Conservation (phyloP, 2,329 filamentous ascomycete species). For the Talaromyces sp. region DNA sequence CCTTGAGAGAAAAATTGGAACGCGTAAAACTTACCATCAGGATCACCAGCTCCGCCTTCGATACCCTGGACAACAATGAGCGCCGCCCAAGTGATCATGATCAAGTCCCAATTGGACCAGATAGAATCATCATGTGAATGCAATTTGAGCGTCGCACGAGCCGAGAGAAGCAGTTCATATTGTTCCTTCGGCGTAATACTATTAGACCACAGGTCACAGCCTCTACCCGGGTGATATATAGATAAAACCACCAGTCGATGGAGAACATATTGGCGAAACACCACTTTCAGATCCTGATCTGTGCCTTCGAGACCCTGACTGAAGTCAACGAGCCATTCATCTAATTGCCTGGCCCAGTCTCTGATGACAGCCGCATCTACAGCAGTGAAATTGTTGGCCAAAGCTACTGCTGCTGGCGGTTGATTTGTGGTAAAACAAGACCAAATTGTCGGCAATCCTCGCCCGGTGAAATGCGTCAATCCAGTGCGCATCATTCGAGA, state of each 20-base stretch:
- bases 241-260: slow-evolving; percentile 20
- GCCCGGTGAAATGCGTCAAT: slow-evolving; percentile 17
- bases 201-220: slow-evolving; percentile 18
- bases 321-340: slow-evolving; percentile 18
- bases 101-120: slow-evolving; percentile 16
- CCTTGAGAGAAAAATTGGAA: neutral
- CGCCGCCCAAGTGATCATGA: slow-evolving; percentile 19
- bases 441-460: slow-evolving; percentile 18
- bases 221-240: slow-evolving; percentile 17
- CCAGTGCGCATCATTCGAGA: slow-evolving; percentile 19
- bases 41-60: slow-evolving; percentile 16
- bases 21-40: slow-evolving; percentile 4
- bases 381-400: slow-evolving; percentile 5
- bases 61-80: slow-evolving; percentile 18
- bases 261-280: slow-evolving; percentile 19
- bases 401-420: neutral
- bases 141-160: slow-evolving; percentile 18
- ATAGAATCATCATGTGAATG: slow-evolving; percentile 18
- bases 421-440: slow-evolving; percentile 16
- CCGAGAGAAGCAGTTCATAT: slow-evolving; percentile 16
- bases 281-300: slow-evolving; percentile 13
- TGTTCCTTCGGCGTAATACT: slow-evolving; percentile 17
- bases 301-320: slow-evolving; percentile 13
- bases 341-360: slow-evolving; percentile 17
- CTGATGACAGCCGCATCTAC: slow-evolving; percentile 16